Evolutionary conservation across 805 yeast genomes (phyloP).

Genomic region (Wickerhamomyces rabaulensis): DNA sequence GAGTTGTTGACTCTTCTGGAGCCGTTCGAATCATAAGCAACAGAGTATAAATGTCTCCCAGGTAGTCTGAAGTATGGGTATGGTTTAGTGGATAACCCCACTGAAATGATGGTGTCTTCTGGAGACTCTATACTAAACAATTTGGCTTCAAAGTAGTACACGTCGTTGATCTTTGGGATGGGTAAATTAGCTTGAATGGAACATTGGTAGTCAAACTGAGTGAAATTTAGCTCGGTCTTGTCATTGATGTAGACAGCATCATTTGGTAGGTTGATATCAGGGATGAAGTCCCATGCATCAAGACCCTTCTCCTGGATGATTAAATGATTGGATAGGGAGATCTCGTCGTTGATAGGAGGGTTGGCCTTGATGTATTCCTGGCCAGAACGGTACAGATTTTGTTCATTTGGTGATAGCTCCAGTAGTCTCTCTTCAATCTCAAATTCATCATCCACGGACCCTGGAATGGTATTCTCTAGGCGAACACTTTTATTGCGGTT

Average conservation of each 20-base stretch:
- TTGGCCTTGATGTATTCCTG: slow-evolving; percentile 27
- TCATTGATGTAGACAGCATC: slow-evolving; percentile 52
- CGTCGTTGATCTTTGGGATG: slow-evolving; percentile 41
- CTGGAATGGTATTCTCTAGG: slow-evolving; percentile 37
- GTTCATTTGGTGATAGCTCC: slow-evolving; percentile 48
- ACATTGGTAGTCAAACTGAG: slow-evolving; percentile 32
- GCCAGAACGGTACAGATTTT: slow-evolving; percentile 38
- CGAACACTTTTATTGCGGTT: slow-evolving; percentile 7
- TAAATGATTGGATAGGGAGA: slow-evolving; percentile 26
- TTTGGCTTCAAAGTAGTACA: slow-evolving; percentile 46
- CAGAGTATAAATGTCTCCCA: slow-evolving; percentile 80
- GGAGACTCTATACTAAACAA: slow-evolving; percentile 65
- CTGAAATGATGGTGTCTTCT: slow-evolving; percentile 45
- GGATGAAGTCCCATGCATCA: slow-evolving; percentile 71
- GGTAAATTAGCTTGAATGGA: slow-evolving; percentile 45
- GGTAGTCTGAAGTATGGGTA: slow-evolving; percentile 93
- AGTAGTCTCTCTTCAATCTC: slow-evolving; percentile 50
- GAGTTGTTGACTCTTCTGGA: slow-evolving; percentile 76
- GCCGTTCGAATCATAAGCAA: slow-evolving; percentile 87
- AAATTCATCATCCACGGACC: slow-evolving; percentile 46
- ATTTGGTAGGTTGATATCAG: slow-evolving; percentile 38
- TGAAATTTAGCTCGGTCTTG: slow-evolving; percentile 20
- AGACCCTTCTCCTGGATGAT: slow-evolving; percentile 77
- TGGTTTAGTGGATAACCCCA: slow-evolving; percentile 83
- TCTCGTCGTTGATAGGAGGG: slow-evolving; percentile 18